Evolutionary conservation across 148 eudicot species (phyloP).

Genomic region (Rheum nobile): DNA sequence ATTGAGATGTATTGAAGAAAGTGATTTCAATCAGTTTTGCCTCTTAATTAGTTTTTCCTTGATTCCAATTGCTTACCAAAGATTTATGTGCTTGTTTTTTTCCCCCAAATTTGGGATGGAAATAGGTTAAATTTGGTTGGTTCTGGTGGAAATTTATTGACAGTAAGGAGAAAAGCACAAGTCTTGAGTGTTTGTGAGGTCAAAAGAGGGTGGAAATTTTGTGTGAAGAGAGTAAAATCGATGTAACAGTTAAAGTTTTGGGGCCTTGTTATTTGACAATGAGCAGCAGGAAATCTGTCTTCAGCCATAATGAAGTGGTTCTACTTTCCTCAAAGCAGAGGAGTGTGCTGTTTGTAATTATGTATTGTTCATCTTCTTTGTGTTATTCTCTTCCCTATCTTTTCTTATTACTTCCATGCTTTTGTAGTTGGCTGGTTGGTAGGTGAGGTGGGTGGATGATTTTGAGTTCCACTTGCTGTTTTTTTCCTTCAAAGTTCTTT

Average conservation of each 20-base stretch:
- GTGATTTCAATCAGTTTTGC: too few species aligned
- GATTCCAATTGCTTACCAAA: too few species aligned
- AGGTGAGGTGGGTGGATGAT: slow-evolving; percentile 6
- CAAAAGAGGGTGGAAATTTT: neutral
- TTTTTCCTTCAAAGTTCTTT: slow-evolving; percentile 1
- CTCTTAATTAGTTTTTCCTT: neutral
- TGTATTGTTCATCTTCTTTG: neutral
- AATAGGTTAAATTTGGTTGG: neutral
- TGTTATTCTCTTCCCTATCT: neutral
- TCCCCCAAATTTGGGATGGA: neutral
- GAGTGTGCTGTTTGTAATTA: neutral
- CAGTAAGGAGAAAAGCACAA: neutral
- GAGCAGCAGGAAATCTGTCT: neutral
- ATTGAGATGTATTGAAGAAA: neutral
- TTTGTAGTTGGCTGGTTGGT: slow-evolving; percentile 8
- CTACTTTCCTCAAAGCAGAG: neutral
- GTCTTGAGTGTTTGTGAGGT: neutral
- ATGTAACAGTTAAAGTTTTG: neutral
- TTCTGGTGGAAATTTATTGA: neutral
- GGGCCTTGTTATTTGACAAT: neutral
- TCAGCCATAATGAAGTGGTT: neutral
- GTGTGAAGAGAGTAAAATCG: neutral
- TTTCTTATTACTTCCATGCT: neutral
- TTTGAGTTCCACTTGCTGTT: neutral
- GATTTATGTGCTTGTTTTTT: neutral